Evolutionary conservation across 129 eudicot genomes (phyloP).

Genomic region (Helichrysum umbraculigerum): DNA sequence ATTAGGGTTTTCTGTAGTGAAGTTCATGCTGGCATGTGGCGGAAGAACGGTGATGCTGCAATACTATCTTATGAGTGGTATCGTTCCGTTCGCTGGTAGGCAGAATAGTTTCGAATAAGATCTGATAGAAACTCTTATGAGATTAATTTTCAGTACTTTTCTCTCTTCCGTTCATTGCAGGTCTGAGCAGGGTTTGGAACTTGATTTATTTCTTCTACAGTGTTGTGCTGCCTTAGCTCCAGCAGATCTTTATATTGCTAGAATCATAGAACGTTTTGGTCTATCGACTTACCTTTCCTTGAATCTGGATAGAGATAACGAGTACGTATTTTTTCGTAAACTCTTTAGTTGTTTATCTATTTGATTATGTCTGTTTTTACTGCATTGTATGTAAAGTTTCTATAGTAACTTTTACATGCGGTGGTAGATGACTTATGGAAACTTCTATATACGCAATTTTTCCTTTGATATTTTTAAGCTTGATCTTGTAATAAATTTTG

Average conservation of each 20-base stretch:
- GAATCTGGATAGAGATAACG: conserved; percentile 72
- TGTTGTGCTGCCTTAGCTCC: conserved; percentile 99
- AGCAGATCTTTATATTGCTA: conserved; percentile 69
- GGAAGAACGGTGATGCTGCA: conserved; percentile 93
- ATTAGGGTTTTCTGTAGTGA: conserved; percentile 91
- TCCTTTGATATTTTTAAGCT: not conserved
- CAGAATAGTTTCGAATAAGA: not conserved
- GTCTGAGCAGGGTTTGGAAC: conserved; percentile 92
- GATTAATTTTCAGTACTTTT: not conserved
- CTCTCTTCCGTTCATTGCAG: conserved; percentile 44
- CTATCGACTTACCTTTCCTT: conserved; percentile 66
- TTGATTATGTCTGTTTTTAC: not conserved
- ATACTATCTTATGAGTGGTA: conserved; percentile 83
- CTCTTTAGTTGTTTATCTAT: not conserved
- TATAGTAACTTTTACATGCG: conserved; percentile 8
- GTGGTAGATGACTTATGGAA: not conserved
- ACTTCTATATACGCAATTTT: not conserved
- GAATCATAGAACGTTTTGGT: conserved; percentile 85
- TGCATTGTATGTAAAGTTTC: not conserved
- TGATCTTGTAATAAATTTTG: not conserved
- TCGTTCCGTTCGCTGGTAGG: conserved; percentile 96
- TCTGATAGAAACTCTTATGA: not conserved
- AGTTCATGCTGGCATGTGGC: conserved; percentile 99
- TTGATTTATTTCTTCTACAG: conserved; percentile 91
- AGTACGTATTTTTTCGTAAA: conserved; percentile 51